Percentiles rank a stretch among this genome's conserved stretches.
Conservation (phyloP, 2,329 filamentous ascomycete genomes). For the Hansfordia pulvinata region DNA sequence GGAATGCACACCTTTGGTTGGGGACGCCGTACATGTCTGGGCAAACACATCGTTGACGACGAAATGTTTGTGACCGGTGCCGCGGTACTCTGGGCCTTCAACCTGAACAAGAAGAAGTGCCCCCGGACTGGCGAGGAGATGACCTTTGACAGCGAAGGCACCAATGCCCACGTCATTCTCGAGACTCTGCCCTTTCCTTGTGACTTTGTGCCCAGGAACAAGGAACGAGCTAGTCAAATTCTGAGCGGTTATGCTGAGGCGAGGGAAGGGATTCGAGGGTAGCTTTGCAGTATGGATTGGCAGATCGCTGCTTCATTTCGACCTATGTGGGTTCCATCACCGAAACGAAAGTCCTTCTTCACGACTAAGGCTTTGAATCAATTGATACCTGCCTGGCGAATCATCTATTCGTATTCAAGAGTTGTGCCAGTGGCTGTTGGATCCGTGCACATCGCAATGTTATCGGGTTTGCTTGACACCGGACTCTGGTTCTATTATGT, state of each 20-base stretch:
- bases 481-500: too few relatives aligned
- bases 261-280: too few relatives aligned
- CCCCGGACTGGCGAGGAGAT: conserved; percentile 25
- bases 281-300: too few relatives aligned
- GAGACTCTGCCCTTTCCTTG: conserved; percentile 33
- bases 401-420: too few relatives aligned
- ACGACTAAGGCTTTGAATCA: too few relatives aligned
- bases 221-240: conserved; percentile 22
- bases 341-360: too few relatives aligned
- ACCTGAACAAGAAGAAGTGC: conserved; percentile 24
- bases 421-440: too few relatives aligned
- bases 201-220: conserved; percentile 25
- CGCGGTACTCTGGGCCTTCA: conserved; percentile 33
- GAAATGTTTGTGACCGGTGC: conserved; percentile 38
- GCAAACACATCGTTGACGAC: conserved; percentile 47
- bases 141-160: conserved; percentile 33
- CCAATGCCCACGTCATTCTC: conserved; percentile 37
- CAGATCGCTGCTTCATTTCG: too few relatives aligned
- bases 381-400: too few relatives aligned
- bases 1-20: conserved; percentile 52
- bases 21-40: conserved; percentile 48
- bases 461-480: too few relatives aligned
- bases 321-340: too few relatives aligned
- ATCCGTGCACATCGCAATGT: too few relatives aligned
- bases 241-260: conserved; percentile 21